phyloP scores from a whole-genome alignment of 345 rosid species.

The Xanthoceras sorbifolium region DNA sequence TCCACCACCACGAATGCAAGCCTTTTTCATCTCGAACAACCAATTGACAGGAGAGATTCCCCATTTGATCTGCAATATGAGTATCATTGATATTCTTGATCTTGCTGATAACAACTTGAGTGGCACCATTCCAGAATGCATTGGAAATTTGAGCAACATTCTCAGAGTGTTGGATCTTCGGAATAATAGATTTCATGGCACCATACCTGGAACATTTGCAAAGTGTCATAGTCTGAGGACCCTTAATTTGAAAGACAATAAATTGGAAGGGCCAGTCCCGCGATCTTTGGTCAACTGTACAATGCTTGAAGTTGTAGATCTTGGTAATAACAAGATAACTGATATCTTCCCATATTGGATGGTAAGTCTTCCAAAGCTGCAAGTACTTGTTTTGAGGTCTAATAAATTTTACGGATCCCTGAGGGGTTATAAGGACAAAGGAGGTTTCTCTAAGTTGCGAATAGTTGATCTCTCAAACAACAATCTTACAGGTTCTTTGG shows the following conservation, averaged over 20 bases:
- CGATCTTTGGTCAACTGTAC: constrained; percentile 16
- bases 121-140: constrained; percentile 31
- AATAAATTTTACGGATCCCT: not conserved
- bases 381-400: constrained; percentile 13
- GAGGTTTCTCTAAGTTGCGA: not conserved
- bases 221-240: not conserved
- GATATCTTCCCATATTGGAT: constrained; percentile 19
- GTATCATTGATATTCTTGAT: constrained; percentile 11
- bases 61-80: not conserved
- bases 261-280: constrained; percentile 16
- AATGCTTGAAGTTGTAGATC: not conserved
- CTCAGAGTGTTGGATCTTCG: constrained; percentile 14
- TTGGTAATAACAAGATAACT: constrained; percentile 13
- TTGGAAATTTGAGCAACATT: not conserved
- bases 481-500: constrained; percentile 9
- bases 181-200: constrained; percentile 28
- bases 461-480: constrained; percentile 10
- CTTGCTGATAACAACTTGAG: constrained; percentile 33
- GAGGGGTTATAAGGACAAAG: not conserved
- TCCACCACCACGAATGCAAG: not conserved
- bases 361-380: not conserved
- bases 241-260: constrained; percentile 1
- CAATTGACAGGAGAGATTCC: constrained; percentile 20
- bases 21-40: not conserved
- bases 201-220: not conserved